phyloP scores from a whole-genome alignment of 2,329 filamentous ascomycete species.

The Trichophyton equinum region DNA sequence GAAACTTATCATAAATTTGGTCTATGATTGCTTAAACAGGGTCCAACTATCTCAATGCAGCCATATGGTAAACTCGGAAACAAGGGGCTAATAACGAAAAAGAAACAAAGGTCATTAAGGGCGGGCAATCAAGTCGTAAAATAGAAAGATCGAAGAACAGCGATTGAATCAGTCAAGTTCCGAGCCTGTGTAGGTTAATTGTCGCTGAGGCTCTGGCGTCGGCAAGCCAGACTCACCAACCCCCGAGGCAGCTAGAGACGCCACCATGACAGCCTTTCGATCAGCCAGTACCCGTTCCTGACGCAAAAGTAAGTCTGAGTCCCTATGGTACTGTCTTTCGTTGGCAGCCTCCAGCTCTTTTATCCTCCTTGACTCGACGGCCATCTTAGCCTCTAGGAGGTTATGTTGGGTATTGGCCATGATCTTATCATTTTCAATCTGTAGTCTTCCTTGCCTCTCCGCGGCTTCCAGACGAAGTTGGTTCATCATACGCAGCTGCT shows the following conservation, averaged over 20 bases:
- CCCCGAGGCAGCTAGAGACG: background rate
- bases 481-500: conserved; percentile 9
- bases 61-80: too few species aligned
- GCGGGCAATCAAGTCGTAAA: background rate
- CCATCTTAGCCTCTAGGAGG: conserved; percentile 10
- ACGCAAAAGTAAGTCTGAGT: conserved; percentile 10
- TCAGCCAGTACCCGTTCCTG: conserved; percentile 10
- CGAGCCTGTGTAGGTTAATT: background rate
- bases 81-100: too few species aligned
- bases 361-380: conserved; percentile 9
- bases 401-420: conserved; percentile 8
- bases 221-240: background rate
- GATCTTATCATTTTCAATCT: conserved; percentile 9
- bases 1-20: background rate
- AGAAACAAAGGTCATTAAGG: background rate
- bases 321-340: conserved; percentile 13
- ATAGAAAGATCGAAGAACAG: background rate
- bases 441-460: conserved; percentile 8
- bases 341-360: conserved; percentile 12
- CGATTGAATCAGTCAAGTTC: background rate
- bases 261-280: conserved; percentile 8
- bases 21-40: too few species aligned
- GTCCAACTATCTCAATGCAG: too few species aligned
- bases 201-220: background rate
- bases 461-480: conserved; percentile 11